Evolutionary conservation across 2,329 filamentous ascomycete species (phyloP).

Genomic region (Raffaelea albimanens): DNA sequence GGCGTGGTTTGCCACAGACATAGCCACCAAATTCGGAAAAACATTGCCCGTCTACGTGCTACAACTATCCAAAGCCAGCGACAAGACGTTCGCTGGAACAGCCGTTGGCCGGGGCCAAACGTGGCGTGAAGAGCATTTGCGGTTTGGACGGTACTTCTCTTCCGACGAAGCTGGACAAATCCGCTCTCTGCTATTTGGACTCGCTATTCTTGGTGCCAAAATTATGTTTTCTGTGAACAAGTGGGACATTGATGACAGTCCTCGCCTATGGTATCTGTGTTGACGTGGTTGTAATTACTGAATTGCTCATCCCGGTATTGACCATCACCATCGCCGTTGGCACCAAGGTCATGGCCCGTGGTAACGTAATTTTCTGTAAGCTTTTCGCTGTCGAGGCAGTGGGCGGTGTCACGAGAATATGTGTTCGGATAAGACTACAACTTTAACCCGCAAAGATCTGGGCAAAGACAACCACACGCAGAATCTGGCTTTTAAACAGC

Average conservation of each 20-base stretch:
- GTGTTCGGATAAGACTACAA: constrained; percentile 67
- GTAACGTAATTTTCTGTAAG: constrained; percentile 48
- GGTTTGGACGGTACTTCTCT: background rate
- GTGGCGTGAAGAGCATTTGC: background rate
- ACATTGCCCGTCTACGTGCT: constrained; percentile 28
- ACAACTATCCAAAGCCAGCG: background rate
- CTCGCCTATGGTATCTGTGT: constrained; percentile 26
- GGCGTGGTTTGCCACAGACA: constrained; percentile 68
- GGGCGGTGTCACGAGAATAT: constrained; percentile 63
- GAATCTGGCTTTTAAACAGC: constrained; percentile 53
- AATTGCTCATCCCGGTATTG: constrained; percentile 45
- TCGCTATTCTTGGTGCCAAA: background rate
- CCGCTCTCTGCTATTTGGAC: background rate
- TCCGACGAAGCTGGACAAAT: background rate
- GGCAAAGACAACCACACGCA: constrained; percentile 60
- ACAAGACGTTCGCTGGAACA: background rate
- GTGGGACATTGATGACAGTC: constrained; percentile 48
- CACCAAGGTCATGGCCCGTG: constrained; percentile 43
- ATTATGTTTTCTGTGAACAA: background rate
- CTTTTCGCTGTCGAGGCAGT: constrained; percentile 52
- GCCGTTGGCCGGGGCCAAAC: background rate
- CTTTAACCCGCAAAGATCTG: constrained; percentile 57
- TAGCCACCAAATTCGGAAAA: constrained; percentile 66
- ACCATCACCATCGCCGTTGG: constrained; percentile 53
- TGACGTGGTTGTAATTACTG: constrained; percentile 42